Evolutionary conservation across 148 eudicot genomes (phyloP), one percentile per base, ranked within the genome.

Genomic region (Polygonum maritimum): DNA sequence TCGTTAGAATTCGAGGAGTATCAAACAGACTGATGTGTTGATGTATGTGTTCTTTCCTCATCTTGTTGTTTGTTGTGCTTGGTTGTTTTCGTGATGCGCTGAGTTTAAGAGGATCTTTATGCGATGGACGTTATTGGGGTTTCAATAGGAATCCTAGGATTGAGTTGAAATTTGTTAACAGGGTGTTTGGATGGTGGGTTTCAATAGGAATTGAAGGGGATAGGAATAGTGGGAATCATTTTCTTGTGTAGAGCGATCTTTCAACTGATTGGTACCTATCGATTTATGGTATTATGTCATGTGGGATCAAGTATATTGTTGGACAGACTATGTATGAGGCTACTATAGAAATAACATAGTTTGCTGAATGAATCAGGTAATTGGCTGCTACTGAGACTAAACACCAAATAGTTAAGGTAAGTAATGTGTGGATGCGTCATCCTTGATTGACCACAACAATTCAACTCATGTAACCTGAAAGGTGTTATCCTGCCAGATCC

Each of bases 391-490:
- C 55, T 57, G 33, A 55, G 11, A 2, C 5, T 57, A 7, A 5
- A 41, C 35, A 57, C 63, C 33, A 57, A 5, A 22, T 57, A 57
- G 3, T 8, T 57, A 57, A 62, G 38, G 60, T 54, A 26, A 62
- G 69, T 62, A 31, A 70, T 70, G 74, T 38, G 79, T 78, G 84
- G 82, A 79, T 80, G 85, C 82, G 85, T 80, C 89, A 69, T 75
- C 69, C 58, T 72, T 80, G 81, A 74, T 75, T 52, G 51, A 73
- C 78, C 75, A 76, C 83, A 77, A 76, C 83, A 77, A 78, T 79
- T 79, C 82, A 84, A 74, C 70, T 48, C 55, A 85, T 79, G 84
- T 82, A 85, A 73, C 82, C 87, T 15, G 80, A 76, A 36, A 83
- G 82, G 76, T 75, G 73, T 71, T 70, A 79, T 72, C 71, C 74